Base-by-base conservation (phyloP, 2,329 filamentous ascomycete genomes). In the Xylariaceae sp. region DNA sequence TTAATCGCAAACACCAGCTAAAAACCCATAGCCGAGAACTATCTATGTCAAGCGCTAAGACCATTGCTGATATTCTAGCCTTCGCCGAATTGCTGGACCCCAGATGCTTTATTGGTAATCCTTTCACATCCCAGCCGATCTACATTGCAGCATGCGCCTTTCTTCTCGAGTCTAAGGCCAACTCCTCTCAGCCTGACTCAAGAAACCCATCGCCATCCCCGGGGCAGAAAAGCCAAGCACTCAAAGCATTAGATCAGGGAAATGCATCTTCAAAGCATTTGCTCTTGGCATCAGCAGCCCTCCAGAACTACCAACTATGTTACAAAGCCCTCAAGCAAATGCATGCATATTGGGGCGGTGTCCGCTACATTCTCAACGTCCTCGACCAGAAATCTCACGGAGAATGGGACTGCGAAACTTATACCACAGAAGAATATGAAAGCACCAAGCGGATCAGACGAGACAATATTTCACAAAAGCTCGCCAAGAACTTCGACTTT, bases 101-200 rank as follows among this genome's bases (percentile, higher is more conserved):
- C 0, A 92, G 91, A 71, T 93, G 91, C 65, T 91, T 93, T 53
- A 88, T 93, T 29, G 91, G 91, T 1, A 96, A 95, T 58, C 92
- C 92, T 0, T 96, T 96, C 64, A 95, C 91, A 0, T 92, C 89
- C 44, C 92, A 96, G 72, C 92, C 92, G 0, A 96, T 96, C 68
- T 96, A 96, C 66, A 94, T 96, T 58, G 92, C 92, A 1, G 92
- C 91, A 1, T 96, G 91, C 69, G 92, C 92, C 0, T 96, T 96
- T 65, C 77, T 96, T 14, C 91, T 92, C 76, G 92, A 96, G 70
- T 91, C 90, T 4, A 87, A 86, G 3, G 83, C 88, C 12, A 87
- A 87, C 60, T 87, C 88, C 19, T 88, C 88, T 0, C 85, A 87
- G 56, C 80, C 86, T 17, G 71, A 87, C 24, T 90, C 88, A 0